phyloP scores from a whole-genome alignment of 805 yeast genomes.

The Metschnikowia drakensbergensis region DNA sequence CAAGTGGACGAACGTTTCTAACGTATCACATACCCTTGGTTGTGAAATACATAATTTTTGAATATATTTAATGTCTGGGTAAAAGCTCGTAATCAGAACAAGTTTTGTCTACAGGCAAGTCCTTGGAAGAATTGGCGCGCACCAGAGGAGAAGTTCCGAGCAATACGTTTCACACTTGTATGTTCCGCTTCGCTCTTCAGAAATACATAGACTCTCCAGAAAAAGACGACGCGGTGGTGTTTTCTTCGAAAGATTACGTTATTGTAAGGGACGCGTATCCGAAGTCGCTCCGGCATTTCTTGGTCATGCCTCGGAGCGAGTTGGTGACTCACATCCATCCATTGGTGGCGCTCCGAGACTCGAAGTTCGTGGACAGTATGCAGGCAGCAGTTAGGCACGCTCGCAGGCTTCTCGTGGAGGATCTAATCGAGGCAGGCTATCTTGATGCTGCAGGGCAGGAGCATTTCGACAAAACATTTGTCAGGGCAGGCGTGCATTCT shows the following conservation, averaged over 20 bases:
- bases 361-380: slow-evolving; percentile 25
- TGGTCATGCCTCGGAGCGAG: slow-evolving; percentile 54
- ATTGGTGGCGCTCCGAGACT: slow-evolving; percentile 39
- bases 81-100: background rate
- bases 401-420: slow-evolving; percentile 27
- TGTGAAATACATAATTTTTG: background rate
- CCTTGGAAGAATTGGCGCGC: background rate
- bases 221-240: slow-evolving; percentile 36
- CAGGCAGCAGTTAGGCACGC: slow-evolving; percentile 37
- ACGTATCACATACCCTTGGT: background rate
- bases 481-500: slow-evolving; percentile 63
- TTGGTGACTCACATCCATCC: slow-evolving; percentile 48
- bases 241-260: slow-evolving; percentile 48
- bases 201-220: slow-evolving; percentile 49
- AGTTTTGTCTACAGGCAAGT: background rate
- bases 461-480: slow-evolving; percentile 24
- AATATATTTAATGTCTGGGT: too few species aligned
- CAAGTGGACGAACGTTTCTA: background rate
- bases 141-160: background rate
- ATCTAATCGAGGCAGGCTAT: slow-evolving; percentile 21
- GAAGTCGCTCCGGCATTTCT: slow-evolving; percentile 56
- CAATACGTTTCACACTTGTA: slow-evolving; percentile 21
- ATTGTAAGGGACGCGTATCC: slow-evolving; percentile 62
- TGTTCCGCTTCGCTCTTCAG: slow-evolving; percentile 47
- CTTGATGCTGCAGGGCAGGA: slow-evolving; percentile 9